Evolutionary conservation across 1,284 basidiomycete genomes (phyloP).

Genomic region (Apiotrichum sp.): DNA sequence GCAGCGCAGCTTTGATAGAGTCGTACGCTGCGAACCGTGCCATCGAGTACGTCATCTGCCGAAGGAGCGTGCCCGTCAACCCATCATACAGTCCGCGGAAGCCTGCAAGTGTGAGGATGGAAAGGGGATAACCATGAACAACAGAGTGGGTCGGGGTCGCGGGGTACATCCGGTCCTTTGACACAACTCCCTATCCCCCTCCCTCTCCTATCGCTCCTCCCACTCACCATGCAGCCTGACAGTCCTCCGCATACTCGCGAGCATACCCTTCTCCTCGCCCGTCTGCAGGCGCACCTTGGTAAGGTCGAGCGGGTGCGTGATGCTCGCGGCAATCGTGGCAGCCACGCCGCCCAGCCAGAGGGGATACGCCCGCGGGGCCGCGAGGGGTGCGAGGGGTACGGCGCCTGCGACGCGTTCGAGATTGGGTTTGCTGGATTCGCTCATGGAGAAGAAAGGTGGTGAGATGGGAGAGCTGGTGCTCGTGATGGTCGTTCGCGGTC

Average conservation of each 20-base stretch:
- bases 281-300: constrained; percentile 84
- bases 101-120: constrained; percentile 46
- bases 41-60: constrained; percentile 89
- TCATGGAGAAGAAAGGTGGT: too few species aligned
- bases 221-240: constrained; percentile 38
- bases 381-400: constrained; percentile 62
- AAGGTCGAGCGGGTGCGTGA: constrained; percentile 79
- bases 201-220: too few species aligned
- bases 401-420: constrained; percentile 27
- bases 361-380: too few species aligned
- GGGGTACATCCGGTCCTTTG: too few species aligned
- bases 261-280: constrained; percentile 78
- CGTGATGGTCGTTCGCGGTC: too few species aligned
- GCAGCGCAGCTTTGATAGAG: constrained; percentile 74
- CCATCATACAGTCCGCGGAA: constrained; percentile 74
- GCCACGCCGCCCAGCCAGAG: constrained; percentile 53
- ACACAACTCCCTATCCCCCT: too few species aligned
- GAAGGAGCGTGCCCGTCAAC: constrained; percentile 78
- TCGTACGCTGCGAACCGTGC: constrained; percentile 92
- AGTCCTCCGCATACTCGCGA: constrained; percentile 70
- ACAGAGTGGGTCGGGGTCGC: too few species aligned
- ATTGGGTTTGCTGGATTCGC: too few species aligned
- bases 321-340: constrained; percentile 69
- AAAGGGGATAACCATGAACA: too few species aligned
- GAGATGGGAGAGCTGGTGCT: too few species aligned